phyloP scores from a whole-genome alignment of 257 asterid species.

The Avicennia marina region DNA sequence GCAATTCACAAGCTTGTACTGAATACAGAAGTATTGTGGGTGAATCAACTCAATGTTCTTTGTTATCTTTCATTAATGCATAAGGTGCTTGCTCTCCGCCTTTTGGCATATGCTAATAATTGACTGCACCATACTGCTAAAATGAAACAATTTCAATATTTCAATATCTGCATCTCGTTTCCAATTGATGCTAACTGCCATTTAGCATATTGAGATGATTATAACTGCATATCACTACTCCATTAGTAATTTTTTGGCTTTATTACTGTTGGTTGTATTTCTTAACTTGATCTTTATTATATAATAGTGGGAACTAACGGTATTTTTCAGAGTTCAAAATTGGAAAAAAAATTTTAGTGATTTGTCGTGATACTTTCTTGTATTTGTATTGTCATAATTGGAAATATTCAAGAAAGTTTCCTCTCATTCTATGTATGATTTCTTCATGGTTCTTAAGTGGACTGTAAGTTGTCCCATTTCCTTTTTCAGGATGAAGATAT shows the following conservation, averaged over 20 bases:
- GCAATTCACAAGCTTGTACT: too few relatives aligned
- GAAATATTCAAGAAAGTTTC: not conserved
- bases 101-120: not conserved
- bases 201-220: not conserved
- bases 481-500: slow-evolving; percentile 77
- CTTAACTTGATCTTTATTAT: not conserved
- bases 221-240: not conserved
- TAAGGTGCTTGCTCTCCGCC: too few relatives aligned
- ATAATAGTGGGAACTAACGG: slow-evolving; percentile 5
- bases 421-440: slow-evolving; percentile 5
- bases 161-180: not conserved
- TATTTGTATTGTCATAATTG: not conserved
- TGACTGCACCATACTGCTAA: not conserved
- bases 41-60: too few relatives aligned
- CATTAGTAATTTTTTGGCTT: not conserved
- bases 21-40: too few relatives aligned
- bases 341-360: not conserved
- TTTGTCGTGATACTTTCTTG: not conserved
- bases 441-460: slow-evolving; percentile 16
- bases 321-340: not conserved
- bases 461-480: slow-evolving; percentile 15
- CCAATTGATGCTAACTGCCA: not conserved
- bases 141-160: not conserved
- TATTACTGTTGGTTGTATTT: not conserved
- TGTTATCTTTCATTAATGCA: too few relatives aligned